Base-by-base conservation (phyloP, 805 yeast genomes). In the Alloascoidea hylecoeti region DNA sequence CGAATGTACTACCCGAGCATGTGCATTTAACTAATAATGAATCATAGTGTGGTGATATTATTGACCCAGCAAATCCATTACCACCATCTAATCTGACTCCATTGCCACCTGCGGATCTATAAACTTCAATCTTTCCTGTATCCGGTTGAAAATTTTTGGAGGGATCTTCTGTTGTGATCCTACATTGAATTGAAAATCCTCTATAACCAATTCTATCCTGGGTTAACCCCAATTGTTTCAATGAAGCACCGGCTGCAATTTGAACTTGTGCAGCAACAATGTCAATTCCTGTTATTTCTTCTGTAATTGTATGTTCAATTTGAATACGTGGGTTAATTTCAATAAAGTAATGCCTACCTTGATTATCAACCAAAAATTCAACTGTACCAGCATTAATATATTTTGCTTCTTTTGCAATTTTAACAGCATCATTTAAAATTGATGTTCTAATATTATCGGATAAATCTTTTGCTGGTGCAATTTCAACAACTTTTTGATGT, bases 51-150 rank as follows among this genome's bases (percentile, higher is more conserved):
- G 98, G 98, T 23, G 95, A 79, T 49, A 89, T 92, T 47, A 92
- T 77, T 16, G 96, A 82, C 46, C 98, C 98, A 9, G 95, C 94
- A 59, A 85, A 89, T 3, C 96, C 96, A 57, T 89, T 89, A 64
- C 97, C 97, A 66, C 98, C 98, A 54, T 89, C 98, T 49, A 92
- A 71, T 66, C 99, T 78, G 36, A 92, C 96, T 60, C 99, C 99
- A 56, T 92, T 92, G 69, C 99, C 99, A 63, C 98, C 98, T 16
- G 97, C 84, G 35, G 96, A 86, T 60, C 97, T 77, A 68, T 89
- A 89, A 35, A 89, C 98, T 61, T 89, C 98, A 51, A 89, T 81
- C 62, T 88, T 86, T 57, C 98, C 98, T 2, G 97, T 92, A 57
- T 89, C 98, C 13, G 98, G 98, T 63, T 84, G 96, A 77, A 89